Evolutionary conservation across 306 rosid species (phyloP), one percentile per base, ranked within the genome.

Genomic region (Cicer yamashitae): DNA sequence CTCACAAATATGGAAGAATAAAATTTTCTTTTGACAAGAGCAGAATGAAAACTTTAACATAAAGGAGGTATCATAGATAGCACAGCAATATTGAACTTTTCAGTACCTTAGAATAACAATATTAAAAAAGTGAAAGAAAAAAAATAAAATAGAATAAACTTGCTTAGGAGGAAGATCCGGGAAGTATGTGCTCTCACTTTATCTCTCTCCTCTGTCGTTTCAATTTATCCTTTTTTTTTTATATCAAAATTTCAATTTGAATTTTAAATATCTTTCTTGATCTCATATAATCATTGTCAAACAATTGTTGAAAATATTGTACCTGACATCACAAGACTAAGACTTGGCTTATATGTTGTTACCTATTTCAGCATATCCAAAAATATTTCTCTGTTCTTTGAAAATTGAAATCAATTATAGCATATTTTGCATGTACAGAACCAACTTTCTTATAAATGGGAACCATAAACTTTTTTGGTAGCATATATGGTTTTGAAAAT

Each of bases 121-220:
- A 54, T 75, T 30, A 1, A 45, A 69, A 69, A 69, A 45, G 60
- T 51, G 77, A n/a, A 43, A 54, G 48, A 67, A 43, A 39, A 39
- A 46, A 34, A 71, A 65, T 44, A 69, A 51, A 37, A 54, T 52
- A 61, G 77, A 82, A 60, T 73, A 45, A 78, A 71, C 71, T 79
- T 47, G n/a, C 6, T 39, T 40, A 45, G 59, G 65, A 70, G 83
- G 75, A 83, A 83, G 83, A 70, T 78, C 78, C 78, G n/a, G 18
- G 63, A 73, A 34, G 80, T 51, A 61, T 83, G 86, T 74, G 69
- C 81, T 74, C 67, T 72, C 45, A 61, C 51, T 41, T 1, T 67
- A 39, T 56, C 70, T 56, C 40, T 54, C 17, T 58, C 30, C 3
- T 25, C 30, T 25, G 3, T 25, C 3, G 30, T 25, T 25, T 78